Percentiles rank a stretch among this genome's conserved stretches.
Conservation (phyloP, 225 moss, liverwort and hornwort genomes). For the Straminergon stramineum region DNA sequence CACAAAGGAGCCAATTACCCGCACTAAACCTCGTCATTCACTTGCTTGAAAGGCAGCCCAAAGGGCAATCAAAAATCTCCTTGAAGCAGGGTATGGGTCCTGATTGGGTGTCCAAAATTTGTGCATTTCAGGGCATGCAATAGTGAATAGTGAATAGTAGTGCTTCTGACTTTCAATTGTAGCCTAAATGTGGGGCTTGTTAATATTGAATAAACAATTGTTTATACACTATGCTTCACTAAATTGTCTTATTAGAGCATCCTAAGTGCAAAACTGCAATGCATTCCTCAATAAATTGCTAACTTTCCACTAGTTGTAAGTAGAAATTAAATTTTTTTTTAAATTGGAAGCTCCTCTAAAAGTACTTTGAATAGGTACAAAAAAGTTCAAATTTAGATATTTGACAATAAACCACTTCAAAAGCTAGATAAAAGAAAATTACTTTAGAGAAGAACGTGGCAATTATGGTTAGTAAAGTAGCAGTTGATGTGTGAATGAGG, state of each 20-base stretch:
- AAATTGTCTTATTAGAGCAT: not conserved
- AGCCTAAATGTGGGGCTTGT: not conserved
- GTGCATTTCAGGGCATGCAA: accelerated
- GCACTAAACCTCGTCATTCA: too few species aligned
- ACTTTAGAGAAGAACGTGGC: too few species aligned
- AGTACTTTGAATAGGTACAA: not conserved
- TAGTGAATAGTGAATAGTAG: too few species aligned
- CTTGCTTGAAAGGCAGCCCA: accelerated
- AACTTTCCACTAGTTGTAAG: not conserved
- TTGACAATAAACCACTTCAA: too few species aligned
- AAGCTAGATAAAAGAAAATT: too few species aligned
- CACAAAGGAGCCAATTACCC: too few species aligned
- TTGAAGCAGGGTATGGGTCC: not conserved
- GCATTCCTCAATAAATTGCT: not conserved
- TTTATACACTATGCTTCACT: not conserved
- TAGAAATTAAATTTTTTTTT: not conserved
- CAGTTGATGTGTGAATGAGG: not conserved
- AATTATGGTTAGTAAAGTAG: not conserved
- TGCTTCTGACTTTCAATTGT: too few species aligned
- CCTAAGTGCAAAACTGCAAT: accelerated
- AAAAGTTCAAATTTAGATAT: not conserved
- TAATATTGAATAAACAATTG: not conserved
- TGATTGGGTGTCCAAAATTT: not conserved
- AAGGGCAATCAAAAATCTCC: too few species aligned
- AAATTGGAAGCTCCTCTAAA: not conserved